Evolutionary conservation across 441 rosid genomes (phyloP), one percentile per base, ranked within the genome.

Genomic region (Melastoma candidum): DNA sequence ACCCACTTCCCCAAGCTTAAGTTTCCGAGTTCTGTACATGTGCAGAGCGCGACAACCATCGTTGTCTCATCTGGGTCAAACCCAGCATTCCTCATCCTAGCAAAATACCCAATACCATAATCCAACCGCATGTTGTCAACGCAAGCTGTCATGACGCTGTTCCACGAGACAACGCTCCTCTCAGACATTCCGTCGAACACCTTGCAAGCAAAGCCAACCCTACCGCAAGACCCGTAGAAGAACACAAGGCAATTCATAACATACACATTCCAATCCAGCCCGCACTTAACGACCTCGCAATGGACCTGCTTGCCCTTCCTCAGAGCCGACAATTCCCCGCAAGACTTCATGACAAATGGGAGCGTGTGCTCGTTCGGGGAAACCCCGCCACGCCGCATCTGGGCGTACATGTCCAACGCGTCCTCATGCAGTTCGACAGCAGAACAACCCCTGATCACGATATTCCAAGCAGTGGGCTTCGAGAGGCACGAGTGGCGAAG

Each of bases 141-240:
- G 11, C 77, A 75, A 64, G 84, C 74, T 58, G 89, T 77, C 67
- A 90, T 66, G 44, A 87, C 59, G 0, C 83, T 77, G 72, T 90
- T 90, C 95, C 92, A 90, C 10, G 96, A 84, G 51, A 90, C 85
- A 10, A 77, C 72, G 29, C 66, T 81, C 72, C 83, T 84, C 0
- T 51, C 67, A 53, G 66, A 9, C 86, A 90, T 84, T 76, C 75
- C 71, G 39, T 84, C 87, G 72, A 90, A 84, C 83, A 77, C 65
- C 36, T 80, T 77, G 59, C 48, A 49, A 8, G 81, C 77, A 14
- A 62, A 51, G 47, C 68, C 75, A 60, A 76, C 58, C 44, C 71
- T 68, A 0, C 84, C 77, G 56, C 86, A 83, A 52, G 82, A 60
- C 0, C 74, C 78, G 47, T 83, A 83, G 2, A 74, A 60, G 67